Evolutionary conservation across 495 filamentous ascomycete species (phyloP).

Genomic region (Saxispiralis lemnorum): DNA sequence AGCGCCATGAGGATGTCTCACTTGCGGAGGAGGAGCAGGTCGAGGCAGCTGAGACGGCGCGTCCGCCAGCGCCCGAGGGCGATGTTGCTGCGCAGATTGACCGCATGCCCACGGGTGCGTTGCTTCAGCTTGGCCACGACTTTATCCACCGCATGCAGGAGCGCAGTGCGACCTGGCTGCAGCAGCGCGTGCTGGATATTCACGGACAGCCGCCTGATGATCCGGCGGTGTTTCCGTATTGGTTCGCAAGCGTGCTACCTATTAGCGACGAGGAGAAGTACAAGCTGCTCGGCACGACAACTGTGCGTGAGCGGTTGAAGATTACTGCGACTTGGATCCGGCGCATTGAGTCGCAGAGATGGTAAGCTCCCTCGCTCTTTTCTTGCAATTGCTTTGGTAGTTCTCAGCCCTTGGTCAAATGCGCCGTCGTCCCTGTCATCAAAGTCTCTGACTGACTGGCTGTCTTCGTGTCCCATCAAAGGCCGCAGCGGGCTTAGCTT

Average conservation of each 20-base stretch:
- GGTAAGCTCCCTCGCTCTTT: slow-evolving; percentile 35
- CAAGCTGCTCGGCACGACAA: slow-evolving; percentile 46
- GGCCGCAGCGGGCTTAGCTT: background rate
- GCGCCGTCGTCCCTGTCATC: slow-evolving; percentile 1
- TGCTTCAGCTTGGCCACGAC: slow-evolving; percentile 43
- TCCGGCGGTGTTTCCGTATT: slow-evolving; percentile 66
- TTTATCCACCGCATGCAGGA: slow-evolving; percentile 52
- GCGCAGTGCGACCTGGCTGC: slow-evolving; percentile 54
- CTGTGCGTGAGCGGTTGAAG: slow-evolving; percentile 65
- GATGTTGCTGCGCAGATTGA: slow-evolving; percentile 30
- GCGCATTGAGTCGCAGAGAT: slow-evolving; percentile 51
- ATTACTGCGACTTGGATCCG: slow-evolving; percentile 59
- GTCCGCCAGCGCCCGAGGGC: slow-evolving; percentile 17
- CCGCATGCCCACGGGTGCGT: slow-evolving; percentile 47
- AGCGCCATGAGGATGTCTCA: slow-evolving; percentile 63
- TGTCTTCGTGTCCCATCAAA: background rate
- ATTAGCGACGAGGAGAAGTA: slow-evolving; percentile 67
- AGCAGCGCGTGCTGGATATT: slow-evolving; percentile 46
- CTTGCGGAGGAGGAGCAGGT: slow-evolving; percentile 60
- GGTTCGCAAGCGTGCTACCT: slow-evolving; percentile 71
- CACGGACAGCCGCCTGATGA: slow-evolving; percentile 64
- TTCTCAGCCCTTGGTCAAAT: background rate
- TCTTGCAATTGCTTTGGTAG: background rate
- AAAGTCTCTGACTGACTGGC: slow-evolving; percentile 9
- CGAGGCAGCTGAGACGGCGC: slow-evolving; percentile 42